These are phyloP conservation scores for Maudiozyma bulderi DNA, from an alignment of 805 yeast genomes.

Conservation along the genomic window DNA sequence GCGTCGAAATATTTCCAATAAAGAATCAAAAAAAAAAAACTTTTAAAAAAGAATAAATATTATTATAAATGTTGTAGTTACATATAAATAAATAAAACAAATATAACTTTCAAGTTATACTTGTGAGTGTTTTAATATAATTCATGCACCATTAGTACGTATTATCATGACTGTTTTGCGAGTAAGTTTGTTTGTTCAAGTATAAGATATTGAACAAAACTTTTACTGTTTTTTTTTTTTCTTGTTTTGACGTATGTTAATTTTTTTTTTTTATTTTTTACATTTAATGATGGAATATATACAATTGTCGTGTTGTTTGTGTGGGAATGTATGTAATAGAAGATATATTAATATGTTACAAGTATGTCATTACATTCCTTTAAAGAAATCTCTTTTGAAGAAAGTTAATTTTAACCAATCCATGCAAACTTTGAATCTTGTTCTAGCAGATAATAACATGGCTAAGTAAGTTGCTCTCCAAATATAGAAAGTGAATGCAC, in stretches of 20 bases:
- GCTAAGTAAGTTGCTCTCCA: conserved; percentile 89
- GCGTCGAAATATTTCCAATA: conserved; percentile 36
- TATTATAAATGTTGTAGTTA: too few relatives aligned
- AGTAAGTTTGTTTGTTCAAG: too few relatives aligned
- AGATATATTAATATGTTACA: too few relatives aligned
- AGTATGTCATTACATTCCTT: conserved; percentile 41
- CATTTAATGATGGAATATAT: background rate
- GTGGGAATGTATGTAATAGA: too few relatives aligned
- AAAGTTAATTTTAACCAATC: conserved; percentile 85
- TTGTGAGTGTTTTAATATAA: too few relatives aligned
- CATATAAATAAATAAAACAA: too few relatives aligned
- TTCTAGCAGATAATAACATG: conserved; percentile 81
- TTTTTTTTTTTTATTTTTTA: background rate
- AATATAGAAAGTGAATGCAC: conserved; percentile 76
- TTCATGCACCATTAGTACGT: too few relatives aligned
- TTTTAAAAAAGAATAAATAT: too few relatives aligned
- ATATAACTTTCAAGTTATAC: too few relatives aligned
- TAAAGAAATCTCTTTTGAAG: conserved; percentile 89
- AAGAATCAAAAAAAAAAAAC: background rate
- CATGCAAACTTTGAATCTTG: conserved; percentile 72
- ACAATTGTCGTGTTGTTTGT: too few relatives aligned
- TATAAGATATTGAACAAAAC: background rate
- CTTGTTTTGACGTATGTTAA: background rate
- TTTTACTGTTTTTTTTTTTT: background rate
- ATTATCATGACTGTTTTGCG: too few relatives aligned